Conservation (phyloP, 1,284 basidiomycete species). For the Fistulinella cinereoalba region DNA sequence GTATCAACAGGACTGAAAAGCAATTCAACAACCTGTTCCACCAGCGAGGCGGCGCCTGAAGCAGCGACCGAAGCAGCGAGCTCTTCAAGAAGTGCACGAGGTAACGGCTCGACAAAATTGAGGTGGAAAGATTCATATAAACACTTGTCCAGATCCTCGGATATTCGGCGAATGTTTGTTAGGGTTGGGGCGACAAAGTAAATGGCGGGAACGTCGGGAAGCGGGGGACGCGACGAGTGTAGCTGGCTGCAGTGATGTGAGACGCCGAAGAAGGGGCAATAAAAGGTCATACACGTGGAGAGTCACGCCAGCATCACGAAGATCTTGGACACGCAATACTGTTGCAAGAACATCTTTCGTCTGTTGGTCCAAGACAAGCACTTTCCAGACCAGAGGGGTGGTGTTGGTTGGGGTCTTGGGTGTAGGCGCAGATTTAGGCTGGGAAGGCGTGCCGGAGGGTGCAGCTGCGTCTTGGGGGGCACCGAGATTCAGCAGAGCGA, state of each 20-base stretch:
- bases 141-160: constrained; percentile 81
- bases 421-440: constrained; percentile 32
- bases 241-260: constrained; percentile 65
- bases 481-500: constrained; percentile 62
- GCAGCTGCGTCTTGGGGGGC: constrained; percentile 40
- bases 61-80: constrained; percentile 86
- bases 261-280: background rate
- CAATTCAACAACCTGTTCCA: constrained; percentile 67
- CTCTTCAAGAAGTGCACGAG: constrained; percentile 89
- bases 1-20: background rate
- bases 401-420: constrained; percentile 50
- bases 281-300: constrained; percentile 80
- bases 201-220: constrained; percentile 95
- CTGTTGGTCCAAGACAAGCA: constrained; percentile 91
- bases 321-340: constrained; percentile 91
- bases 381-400: constrained; percentile 94
- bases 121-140: constrained; percentile 94
- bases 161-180: constrained; percentile 84
- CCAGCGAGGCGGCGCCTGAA: constrained; percentile 80
- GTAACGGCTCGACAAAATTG: constrained; percentile 92
- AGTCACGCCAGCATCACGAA: constrained; percentile 95
- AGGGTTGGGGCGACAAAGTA: constrained; percentile 96
- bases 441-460: no score
- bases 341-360: constrained; percentile 97
- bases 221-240: constrained; percentile 83